phyloP scores from a whole-genome alignment of 176 grass and related monocot species.

The Zea mays region DNA sequence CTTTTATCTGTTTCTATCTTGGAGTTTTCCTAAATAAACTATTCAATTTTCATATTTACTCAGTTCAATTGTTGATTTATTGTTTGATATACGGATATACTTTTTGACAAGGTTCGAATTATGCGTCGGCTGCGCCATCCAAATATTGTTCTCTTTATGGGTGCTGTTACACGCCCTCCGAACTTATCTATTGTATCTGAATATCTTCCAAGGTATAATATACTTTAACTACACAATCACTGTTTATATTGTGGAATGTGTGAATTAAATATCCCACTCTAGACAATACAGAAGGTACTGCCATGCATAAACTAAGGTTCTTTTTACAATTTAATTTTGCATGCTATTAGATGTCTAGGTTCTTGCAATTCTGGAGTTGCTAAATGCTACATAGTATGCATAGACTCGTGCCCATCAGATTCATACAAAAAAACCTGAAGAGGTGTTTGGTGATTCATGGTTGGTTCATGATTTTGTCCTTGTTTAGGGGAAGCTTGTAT shows the following conservation, averaged over 20 bases:
- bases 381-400: conserved; percentile 25
- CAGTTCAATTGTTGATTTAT: conserved; percentile 24
- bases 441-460: conserved; percentile 14
- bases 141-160: conserved; percentile 99
- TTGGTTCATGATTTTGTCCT: conserved; percentile 32
- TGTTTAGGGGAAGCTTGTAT: conserved; percentile 95
- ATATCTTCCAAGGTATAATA: conserved; percentile 85
- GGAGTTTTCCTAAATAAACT: conserved; percentile 17
- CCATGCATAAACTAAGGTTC: conserved; percentile 15
- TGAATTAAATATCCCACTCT: not conserved
- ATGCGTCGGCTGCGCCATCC: conserved; percentile 98
- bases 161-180: conserved; percentile 96
- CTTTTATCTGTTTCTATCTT: conserved; percentile 38
- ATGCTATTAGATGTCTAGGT: not conserved
- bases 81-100: conserved; percentile 38
- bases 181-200: conserved; percentile 95
- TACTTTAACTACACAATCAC: not conserved
- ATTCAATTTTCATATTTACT: conserved; percentile 28
- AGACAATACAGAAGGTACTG: conserved; percentile 18
- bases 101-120: conserved; percentile 79
- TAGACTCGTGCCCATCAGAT: not conserved
- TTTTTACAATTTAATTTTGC: not conserved
- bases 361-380: conserved; percentile 22
- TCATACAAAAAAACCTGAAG: not conserved
- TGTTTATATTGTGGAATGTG: conserved; percentile 24